Conservation (phyloP, 192 early-diverging fungal genomes). For the Backusella psychrophila region DNA sequence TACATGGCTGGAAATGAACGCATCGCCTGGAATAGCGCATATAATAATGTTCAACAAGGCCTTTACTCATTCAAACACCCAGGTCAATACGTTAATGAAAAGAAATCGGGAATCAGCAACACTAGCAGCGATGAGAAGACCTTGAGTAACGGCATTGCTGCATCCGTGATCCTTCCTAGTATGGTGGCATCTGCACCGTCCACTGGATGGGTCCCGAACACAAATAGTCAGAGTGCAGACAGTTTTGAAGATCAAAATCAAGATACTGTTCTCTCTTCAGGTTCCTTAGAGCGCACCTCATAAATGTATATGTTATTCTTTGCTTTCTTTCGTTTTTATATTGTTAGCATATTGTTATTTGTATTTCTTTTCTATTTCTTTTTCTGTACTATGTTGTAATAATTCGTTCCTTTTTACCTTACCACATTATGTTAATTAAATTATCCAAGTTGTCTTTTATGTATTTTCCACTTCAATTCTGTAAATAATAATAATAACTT, state of each 20-base stretch:
- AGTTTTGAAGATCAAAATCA: constrained; percentile 16
- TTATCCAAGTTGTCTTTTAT: background rate
- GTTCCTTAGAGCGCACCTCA: constrained; percentile 7
- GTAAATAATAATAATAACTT: background rate
- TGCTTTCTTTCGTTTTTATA: background rate
- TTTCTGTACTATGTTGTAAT: background rate
- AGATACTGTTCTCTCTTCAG: constrained; percentile 20
- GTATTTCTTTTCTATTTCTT: background rate
- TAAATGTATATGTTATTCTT: background rate
- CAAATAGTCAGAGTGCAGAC: background rate
- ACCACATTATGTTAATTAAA: background rate
- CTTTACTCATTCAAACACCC: background rate
- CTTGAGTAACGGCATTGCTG: constrained; percentile 12
- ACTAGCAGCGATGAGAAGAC: background rate
- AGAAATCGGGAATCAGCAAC: background rate
- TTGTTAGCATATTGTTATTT: background rate
- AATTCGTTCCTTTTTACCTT: background rate
- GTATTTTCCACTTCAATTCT: background rate
- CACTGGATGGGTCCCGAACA: constrained; percentile 41
- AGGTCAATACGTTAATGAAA: background rate
- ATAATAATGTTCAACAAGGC: constrained; percentile 5
- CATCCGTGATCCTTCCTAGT: constrained; percentile 37
- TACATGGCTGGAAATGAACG: constrained; percentile 38
- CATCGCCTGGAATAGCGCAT: constrained; percentile 38
- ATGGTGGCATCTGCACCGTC: constrained; percentile 41